Conservation (phyloP, 192 early-diverging fungal species). For the Coemansia reversa region DNA sequence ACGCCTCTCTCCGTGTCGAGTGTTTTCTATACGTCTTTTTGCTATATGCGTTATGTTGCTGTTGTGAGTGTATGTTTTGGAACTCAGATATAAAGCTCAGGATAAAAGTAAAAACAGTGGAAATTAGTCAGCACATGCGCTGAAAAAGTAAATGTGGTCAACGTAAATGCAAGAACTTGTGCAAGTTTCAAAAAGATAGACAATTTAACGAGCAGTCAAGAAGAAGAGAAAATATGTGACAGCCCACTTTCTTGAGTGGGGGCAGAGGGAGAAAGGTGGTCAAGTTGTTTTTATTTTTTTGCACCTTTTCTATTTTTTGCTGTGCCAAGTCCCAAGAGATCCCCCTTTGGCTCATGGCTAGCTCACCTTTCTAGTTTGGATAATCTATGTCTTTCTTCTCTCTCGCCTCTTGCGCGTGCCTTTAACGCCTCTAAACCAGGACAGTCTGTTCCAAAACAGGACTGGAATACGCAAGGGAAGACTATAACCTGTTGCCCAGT, state of each 20-base stretch:
- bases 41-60: not conserved
- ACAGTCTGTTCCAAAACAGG: not conserved
- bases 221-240: not conserved
- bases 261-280: not conserved
- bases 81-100: not conserved
- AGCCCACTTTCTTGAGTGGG: not conserved
- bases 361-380: not conserved
- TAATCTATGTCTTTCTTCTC: too few species aligned
- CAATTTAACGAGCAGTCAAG: not conserved
- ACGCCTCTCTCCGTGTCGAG: not conserved
- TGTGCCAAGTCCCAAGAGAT: too few species aligned
- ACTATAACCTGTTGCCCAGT: not conserved
- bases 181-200: not conserved
- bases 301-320: not conserved
- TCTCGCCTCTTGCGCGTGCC: too few species aligned
- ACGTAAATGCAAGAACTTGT: not conserved
- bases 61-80: not conserved
- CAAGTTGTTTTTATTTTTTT: not conserved
- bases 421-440: not conserved
- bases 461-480: not conserved
- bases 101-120: not conserved
- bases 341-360: too few species aligned
- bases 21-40: not conserved
- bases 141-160: not conserved
- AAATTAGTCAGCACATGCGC: not conserved